Base-by-base conservation (phyloP, 2,329 filamentous ascomycete genomes). In the Penicillium sp. region DNA sequence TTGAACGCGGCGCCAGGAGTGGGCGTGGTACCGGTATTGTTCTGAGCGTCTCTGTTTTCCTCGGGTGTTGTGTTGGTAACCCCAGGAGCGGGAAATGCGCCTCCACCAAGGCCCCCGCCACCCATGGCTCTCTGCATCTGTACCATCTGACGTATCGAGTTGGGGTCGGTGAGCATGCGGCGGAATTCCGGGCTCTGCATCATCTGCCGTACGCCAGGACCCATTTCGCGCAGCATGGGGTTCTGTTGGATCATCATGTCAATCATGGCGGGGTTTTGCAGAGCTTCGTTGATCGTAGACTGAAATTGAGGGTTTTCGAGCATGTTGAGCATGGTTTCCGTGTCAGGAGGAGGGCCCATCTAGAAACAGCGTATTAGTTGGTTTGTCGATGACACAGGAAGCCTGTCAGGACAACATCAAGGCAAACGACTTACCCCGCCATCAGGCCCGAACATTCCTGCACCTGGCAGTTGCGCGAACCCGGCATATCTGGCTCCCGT, bases 181-280 rank as follows among this genome's bases (percentile, higher is more conserved):
- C 93, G 81, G 72, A 97, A 89, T 56, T 89, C 80, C 0, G 90
- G 90, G 22, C 90, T 93, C 53, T 88, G 84, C 61, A 98, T 81
- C 70, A 96, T 85, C 64, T 94, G 82, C 59, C 89, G 82, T 19
- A 87, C 87, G 53, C 85, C 80, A 35, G 86, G 86, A 19, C 77
- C 75, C 68, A 86, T 80, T 53, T 81, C 78, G 61, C 84, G 80
- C 17, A 89, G 75, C 77, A 88, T 84, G 2, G 93, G 93, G 65
- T 95, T 95, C 64, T 85, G 82, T 61, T 93, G 82, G 61, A 98
- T 89, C 79, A 97, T 87, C 80, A 94, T 88, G 64, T 97, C 88
- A 65, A 97, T 80, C 61, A 98, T 86, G n/a, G 84, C 81, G n/a
- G 93, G 91, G 70, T 97, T 97, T 69, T 90, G 87, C 68, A 98